Evolutionary conservation across 2,329 filamentous ascomycete genomes (phyloP), one percentile per base, ranked within the genome.

Genomic region (Phaeosphaeriaceae sp.): DNA sequence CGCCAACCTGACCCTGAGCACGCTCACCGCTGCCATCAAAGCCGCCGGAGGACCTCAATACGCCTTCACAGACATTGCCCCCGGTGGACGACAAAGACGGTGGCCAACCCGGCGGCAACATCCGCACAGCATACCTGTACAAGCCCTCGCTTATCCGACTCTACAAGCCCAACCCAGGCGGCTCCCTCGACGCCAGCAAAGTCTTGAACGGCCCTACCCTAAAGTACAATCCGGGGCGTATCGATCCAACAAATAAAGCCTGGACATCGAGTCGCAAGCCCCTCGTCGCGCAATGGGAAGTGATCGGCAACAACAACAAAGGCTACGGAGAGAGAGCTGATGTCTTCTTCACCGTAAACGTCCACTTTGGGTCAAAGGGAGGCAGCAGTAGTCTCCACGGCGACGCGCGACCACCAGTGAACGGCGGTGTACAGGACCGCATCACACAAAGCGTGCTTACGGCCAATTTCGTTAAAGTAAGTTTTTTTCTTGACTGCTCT

Each of bases 71-170:
- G 81, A 85, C 54, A 79, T 90, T 46, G 77, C 76, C 35, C 87
- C 87, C 2, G n/a, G 72, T 80, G 28, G 75, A 88, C 66, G 77
- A 82, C 68, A 60, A 79, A 53, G 86, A 89, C 56, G 87, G 87
- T 49, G 87, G 87, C 28, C 74, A 83, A 52, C 83, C 85, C 1
- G 87, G 87, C 12, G 87, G 86, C 30, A 90, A 90, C 75, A 90
- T 90, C 70, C 87, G 87, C 36, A 77, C 78, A 38, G 87, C 86
- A 0, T 90, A 88, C 72, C 77, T 90, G 9, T 90, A 88, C 79
- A 83, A 86, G 32, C 77, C 85, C 0, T 76, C 79, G 15, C 69
- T 83, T 3, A 66, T 90, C 36, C 77, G 79, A 39, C 81, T 89
- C n/a, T 79, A 79, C 62, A 80, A 84, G 51, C 77, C 80, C 42